Evolutionary conservation across 192 early-diverging fungal species (phyloP).

Genomic region (Coemansia sp.): DNA sequence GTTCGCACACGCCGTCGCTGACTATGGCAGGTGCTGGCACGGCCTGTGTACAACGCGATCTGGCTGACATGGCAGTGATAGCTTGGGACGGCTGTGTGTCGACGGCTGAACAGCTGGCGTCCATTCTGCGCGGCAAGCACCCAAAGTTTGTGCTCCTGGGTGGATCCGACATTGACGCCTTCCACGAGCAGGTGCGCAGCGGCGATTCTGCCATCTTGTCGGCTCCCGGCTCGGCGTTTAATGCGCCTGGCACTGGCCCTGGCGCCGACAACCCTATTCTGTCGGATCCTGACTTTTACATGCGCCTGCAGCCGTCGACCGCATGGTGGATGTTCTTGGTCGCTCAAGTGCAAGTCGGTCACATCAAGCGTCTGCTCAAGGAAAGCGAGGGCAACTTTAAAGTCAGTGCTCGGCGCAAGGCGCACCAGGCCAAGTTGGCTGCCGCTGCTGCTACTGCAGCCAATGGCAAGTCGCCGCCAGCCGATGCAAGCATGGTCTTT

Average conservation of each 20-base stretch:
- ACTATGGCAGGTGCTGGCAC: not conserved
- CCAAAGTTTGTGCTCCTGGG: conserved; percentile 51
- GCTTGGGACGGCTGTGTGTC: conserved; percentile 55
- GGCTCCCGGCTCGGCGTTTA: conserved; percentile 47
- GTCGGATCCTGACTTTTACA: conserved; percentile 52
- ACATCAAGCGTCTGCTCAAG: conserved; percentile 51
- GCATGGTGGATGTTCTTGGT: conserved; percentile 57
- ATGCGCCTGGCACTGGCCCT: conserved; percentile 46
- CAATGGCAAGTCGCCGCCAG: not conserved
- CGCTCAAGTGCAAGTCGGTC: conserved; percentile 53
- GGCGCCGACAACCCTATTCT: conserved; percentile 54
- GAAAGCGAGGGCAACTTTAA: conserved; percentile 53
- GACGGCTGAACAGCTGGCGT: conserved; percentile 52
- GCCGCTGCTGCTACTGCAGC: not conserved
- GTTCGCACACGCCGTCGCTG: conserved; percentile 3
- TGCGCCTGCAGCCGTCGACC: conserved; percentile 54
- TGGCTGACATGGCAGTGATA: conserved; percentile 45
- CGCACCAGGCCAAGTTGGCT: conserved; percentile 12
- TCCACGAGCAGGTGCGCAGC: conserved; percentile 40
- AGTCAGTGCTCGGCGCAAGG: conserved; percentile 36
- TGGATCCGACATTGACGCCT: conserved; percentile 28
- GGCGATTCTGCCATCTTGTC: conserved; percentile 52
- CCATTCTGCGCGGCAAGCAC: conserved; percentile 52
- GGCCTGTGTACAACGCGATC: conserved; percentile 31
- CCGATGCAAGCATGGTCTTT: not conserved